Evolutionary conservation across 2,329 filamentous ascomycete species (phyloP).

Genomic region (Karstenula rhodostoma): DNA sequence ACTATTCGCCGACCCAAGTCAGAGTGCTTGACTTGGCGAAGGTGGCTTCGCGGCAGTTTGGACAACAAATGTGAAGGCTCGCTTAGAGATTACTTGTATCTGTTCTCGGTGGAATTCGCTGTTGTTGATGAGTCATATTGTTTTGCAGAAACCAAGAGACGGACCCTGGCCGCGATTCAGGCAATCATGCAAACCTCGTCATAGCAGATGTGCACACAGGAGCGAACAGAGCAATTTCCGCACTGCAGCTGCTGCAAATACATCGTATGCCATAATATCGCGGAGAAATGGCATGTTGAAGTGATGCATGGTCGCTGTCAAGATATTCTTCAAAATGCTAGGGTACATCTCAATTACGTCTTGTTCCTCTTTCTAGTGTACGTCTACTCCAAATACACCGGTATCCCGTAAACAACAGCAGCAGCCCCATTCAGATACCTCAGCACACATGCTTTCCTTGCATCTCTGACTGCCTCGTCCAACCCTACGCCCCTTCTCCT

Average conservation of each 20-base stretch:
- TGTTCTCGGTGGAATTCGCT: too few species aligned
- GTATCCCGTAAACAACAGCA: conserved; percentile 93
- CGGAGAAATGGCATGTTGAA: neutral
- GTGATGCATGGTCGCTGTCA: neutral
- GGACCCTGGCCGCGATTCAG: neutral
- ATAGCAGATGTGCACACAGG: neutral
- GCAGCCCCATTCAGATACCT: conserved; percentile 92
- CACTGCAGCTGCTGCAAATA: too few species aligned
- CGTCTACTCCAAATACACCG: conserved; percentile 73
- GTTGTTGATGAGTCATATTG: neutral
- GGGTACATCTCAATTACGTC: neutral
- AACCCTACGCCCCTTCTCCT: conserved; percentile 56
- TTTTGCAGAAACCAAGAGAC: neutral
- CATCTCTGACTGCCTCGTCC: conserved; percentile 81
- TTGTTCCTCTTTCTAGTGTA: neutral
- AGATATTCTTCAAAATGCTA: neutral
- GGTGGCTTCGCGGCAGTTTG: neutral
- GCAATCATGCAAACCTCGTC: neutral
- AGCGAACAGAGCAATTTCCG: neutral
- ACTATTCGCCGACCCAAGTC: neutral
- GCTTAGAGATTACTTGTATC: too few species aligned
- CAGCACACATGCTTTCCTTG: conserved; percentile 82
- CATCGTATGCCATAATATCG: too few species aligned
- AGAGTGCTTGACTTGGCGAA: neutral
- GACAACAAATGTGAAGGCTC: neutral